These are phyloP conservation scores for Penicillium crystallinum DNA, from an alignment of 495 filamentous ascomycete species.

Conservation along the genomic window DNA sequence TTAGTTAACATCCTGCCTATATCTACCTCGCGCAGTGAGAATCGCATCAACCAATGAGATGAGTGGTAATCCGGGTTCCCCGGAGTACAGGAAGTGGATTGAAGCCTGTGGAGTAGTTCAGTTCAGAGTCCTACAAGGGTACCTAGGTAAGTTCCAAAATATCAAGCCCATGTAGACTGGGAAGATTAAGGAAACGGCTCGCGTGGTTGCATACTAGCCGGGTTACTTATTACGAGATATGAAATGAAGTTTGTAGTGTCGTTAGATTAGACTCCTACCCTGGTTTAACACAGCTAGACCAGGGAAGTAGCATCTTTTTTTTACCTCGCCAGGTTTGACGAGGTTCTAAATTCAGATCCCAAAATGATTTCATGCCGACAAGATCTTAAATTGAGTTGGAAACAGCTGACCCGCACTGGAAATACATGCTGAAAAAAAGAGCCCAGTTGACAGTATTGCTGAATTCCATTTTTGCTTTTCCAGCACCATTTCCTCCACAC, in stretches of 20 bases:
- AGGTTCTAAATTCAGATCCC: conserved; percentile 14
- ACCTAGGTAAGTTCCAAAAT: too few species aligned
- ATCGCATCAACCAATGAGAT: too few species aligned
- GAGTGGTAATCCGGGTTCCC: not conserved
- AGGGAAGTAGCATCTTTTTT: conserved; percentile 12
- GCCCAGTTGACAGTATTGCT: conserved; percentile 27
- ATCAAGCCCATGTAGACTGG: too few species aligned
- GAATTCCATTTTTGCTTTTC: conserved; percentile 40
- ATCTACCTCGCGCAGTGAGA: too few species aligned
- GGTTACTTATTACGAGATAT: not conserved
- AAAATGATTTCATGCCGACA: conserved; percentile 39
- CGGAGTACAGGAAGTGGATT: not conserved
- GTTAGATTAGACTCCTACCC: conserved; percentile 22
- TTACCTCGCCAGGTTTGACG: conserved; percentile 19
- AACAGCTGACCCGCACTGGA: conserved; percentile 45
- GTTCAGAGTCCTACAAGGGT: not conserved
- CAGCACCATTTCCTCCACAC: conserved; percentile 38
- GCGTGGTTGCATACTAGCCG: too few species aligned
- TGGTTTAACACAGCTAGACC: conserved; percentile 11
- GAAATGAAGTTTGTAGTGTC: conserved; percentile 18
- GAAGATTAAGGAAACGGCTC: too few species aligned
- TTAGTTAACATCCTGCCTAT: too few species aligned
- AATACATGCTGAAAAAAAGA: conserved; percentile 43
- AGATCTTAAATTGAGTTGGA: conserved; percentile 47
- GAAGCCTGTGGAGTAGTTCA: not conserved